Conservation (phyloP, 371 early-diverging fungal genomes). For the Dichotomocladium elegans region DNA sequence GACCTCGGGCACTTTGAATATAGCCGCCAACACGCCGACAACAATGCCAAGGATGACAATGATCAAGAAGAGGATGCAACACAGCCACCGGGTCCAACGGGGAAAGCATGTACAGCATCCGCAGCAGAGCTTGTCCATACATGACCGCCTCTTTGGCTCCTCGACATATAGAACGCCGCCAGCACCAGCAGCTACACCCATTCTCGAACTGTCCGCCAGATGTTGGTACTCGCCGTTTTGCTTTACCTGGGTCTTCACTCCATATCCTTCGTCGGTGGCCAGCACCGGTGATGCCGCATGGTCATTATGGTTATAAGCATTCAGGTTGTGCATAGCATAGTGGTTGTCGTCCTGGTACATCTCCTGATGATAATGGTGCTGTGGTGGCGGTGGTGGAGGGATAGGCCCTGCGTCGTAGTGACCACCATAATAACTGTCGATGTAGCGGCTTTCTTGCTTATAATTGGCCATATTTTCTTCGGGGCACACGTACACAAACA, state of each 20-base stretch:
- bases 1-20: slow-evolving; percentile 40
- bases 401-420: neutral
- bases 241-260: neutral
- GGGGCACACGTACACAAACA: too few relatives aligned
- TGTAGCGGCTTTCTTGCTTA: neutral
- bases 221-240: slow-evolving; percentile 8
- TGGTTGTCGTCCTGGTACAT: neutral
- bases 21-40: slow-evolving; percentile 39
- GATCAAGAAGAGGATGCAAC: slow-evolving; percentile 34
- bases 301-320: neutral
- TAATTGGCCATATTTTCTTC: neutral
- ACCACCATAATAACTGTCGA: slow-evolving; percentile 10
- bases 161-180: slow-evolving; percentile 2
- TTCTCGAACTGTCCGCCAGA: neutral
- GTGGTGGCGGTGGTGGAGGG: slow-evolving; percentile 9
- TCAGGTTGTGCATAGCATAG: slow-evolving; percentile 8
- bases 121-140: slow-evolving; percentile 42
- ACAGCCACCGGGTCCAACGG: slow-evolving; percentile 41
- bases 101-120: slow-evolving; percentile 50
- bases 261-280: slow-evolving; percentile 11
- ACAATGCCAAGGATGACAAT: slow-evolving; percentile 33
- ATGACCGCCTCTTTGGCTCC: slow-evolving; percentile 19
- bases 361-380: slow-evolving; percentile 5
- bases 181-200: neutral
- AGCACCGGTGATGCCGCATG: neutral